A percentile compares a stretch with the other conserved stretches of the same genome.
Conservation (phyloP, 163 green algal species). For the Smithsoniella earleae region DNA sequence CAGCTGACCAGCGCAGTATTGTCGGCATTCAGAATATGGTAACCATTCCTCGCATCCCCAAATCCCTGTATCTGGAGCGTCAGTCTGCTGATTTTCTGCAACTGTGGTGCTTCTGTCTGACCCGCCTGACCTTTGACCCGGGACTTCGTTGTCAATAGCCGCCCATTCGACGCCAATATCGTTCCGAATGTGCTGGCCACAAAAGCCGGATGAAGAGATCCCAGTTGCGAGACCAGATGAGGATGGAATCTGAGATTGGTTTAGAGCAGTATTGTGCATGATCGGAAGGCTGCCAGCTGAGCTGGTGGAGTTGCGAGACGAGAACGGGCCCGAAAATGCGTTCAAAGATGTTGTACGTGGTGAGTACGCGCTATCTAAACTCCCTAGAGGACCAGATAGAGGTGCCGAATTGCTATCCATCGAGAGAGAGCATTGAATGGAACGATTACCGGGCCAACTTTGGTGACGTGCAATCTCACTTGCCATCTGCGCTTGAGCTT, state of each 20-base stretch:
- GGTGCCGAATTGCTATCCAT: background rate
- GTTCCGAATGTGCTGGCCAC: background rate
- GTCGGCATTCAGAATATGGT: background rate
- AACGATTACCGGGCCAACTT: slow-evolving; percentile 9
- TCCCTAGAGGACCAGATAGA: background rate
- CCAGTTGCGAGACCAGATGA: background rate
- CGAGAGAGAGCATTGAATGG: background rate
- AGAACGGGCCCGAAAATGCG: slow-evolving; percentile 22
- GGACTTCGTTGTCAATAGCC: slow-evolving; percentile 3
- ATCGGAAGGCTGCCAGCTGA: slow-evolving; percentile 7
- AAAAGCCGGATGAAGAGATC: background rate
- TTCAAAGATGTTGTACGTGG: background rate
- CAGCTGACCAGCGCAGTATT: background rate
- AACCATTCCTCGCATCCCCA: slow-evolving; percentile 18
- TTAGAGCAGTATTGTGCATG: background rate
- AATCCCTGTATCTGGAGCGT: background rate
- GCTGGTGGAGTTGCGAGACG: slow-evolving; percentile 1
- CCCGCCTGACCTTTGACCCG: background rate
- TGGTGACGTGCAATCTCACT: background rate
- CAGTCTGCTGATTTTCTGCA: background rate
- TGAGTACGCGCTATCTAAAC: background rate
- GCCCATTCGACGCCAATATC: slow-evolving; percentile 13
- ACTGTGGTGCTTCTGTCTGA: slow-evolving; percentile 4
- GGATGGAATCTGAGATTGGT: background rate
- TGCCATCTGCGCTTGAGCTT: background rate